Percentiles rank a stretch among this genome's conserved stretches.
Conservation (phyloP, 495 filamentous ascomycete genomes). For the Penicillium coprophilum region DNA sequence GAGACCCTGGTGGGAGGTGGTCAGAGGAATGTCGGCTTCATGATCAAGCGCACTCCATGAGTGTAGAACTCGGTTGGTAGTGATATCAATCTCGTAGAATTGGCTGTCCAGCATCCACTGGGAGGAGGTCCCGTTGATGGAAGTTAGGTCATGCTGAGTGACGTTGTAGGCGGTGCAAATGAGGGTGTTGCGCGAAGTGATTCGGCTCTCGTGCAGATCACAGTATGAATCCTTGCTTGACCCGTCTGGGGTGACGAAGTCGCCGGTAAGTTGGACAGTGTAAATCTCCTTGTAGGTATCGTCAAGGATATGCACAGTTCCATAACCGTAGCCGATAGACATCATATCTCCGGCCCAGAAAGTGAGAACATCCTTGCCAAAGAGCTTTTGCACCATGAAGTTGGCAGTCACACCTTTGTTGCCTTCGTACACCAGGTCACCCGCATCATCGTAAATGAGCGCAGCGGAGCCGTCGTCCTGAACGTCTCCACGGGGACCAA, state of each 20-base stretch:
- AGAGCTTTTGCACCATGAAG: constrained; percentile 35
- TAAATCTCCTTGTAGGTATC: constrained; percentile 42
- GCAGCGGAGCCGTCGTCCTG: constrained; percentile 30
- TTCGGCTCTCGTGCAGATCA: constrained; percentile 50
- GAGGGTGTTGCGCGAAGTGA: constrained; percentile 50
- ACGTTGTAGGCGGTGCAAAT: constrained; percentile 56
- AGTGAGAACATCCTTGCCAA: constrained; percentile 35
- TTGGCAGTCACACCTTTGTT: constrained; percentile 37
- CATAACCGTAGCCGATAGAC: constrained; percentile 34
- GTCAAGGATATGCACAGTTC: constrained; percentile 39
- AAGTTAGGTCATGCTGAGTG: constrained; percentile 47
- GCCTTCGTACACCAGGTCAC: constrained; percentile 37
- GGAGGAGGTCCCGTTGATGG: constrained; percentile 34
- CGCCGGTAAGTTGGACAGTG: constrained; percentile 30
- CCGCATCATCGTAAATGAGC: constrained; percentile 37
- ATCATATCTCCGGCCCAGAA: constrained; percentile 41
- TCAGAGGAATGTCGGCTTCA: constrained; percentile 17
- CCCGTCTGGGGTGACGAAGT: constrained; percentile 33
- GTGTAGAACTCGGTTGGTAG: constrained; percentile 33
- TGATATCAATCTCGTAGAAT: constrained; percentile 45
- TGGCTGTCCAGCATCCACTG: constrained; percentile 50
- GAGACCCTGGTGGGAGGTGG: constrained; percentile 29
- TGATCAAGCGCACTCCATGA: constrained; percentile 38
- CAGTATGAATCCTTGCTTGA: constrained; percentile 32
- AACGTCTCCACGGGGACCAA: constrained; percentile 36